phyloP scores from a whole-genome alignment of 352 stramenopile species.

The Pythium plurisporium region DNA sequence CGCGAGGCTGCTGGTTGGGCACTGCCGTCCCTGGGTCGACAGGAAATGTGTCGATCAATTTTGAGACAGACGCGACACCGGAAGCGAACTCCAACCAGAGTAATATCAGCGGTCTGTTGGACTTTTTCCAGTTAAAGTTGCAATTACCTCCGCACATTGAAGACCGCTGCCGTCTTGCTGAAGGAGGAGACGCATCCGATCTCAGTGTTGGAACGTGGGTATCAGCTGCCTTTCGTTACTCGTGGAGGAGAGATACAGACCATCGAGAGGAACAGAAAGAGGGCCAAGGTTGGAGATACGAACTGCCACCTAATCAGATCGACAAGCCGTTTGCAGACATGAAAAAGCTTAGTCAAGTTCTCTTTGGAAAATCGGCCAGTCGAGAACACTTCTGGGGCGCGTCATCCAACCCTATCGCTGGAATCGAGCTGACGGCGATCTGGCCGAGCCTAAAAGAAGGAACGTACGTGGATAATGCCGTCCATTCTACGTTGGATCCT shows the following conservation, averaged over 20 bases:
- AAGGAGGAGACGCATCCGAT: conserved; percentile 25
- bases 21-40: conserved; percentile 61
- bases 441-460: conserved; percentile 76
- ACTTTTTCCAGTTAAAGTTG: conserved; percentile 83
- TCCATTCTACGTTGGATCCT: conserved; percentile 74
- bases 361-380: conserved; percentile 30
- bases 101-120: conserved; percentile 68
- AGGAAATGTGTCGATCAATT: conserved; percentile 68
- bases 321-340: background rate
- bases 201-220: conserved; percentile 55
- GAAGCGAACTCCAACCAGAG: conserved; percentile 73
- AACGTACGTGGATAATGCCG: conserved; percentile 79
- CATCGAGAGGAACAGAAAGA: conserved; percentile 32
- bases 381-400: conserved; percentile 33
- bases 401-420: conserved; percentile 35
- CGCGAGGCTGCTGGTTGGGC: conserved; percentile 59
- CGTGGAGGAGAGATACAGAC: conserved; percentile 44
- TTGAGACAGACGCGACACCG: conserved; percentile 70
- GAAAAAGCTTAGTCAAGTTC: conserved; percentile 6
- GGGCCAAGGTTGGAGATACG: conserved; percentile 5
- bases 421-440: conserved; percentile 52
- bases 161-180: conserved; percentile 45
- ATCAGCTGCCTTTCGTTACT: conserved; percentile 63
- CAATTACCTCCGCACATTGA: conserved; percentile 58
- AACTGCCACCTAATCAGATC: background rate